phyloP scores from a whole-genome alignment of 257 asterid genomes.

The Solanum chilense region DNA sequence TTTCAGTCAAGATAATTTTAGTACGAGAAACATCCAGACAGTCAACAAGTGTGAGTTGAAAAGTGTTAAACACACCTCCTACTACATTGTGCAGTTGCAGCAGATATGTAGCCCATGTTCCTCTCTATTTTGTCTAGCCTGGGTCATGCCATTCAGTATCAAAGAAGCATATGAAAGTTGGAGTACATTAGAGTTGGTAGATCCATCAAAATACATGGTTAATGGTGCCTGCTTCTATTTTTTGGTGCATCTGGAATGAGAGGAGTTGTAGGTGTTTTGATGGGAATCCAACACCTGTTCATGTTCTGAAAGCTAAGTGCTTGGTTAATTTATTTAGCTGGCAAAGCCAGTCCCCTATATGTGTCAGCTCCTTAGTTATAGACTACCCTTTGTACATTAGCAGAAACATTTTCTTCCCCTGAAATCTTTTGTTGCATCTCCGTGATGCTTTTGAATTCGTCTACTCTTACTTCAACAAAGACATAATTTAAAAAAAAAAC shows the following conservation, averaged over 20 bases:
- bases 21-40: not conserved
- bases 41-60: not conserved
- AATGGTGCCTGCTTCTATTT: not conserved
- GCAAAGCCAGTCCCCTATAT: not conserved
- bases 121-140: not conserved
- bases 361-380: not conserved
- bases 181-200: not conserved
- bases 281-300: not conserved
- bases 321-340: not conserved
- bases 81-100: not conserved
- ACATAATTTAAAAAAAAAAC: not conserved
- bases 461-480: not conserved
- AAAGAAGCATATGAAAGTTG: not conserved
- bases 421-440: not conserved
- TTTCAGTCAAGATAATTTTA: no score
- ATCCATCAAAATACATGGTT: not conserved
- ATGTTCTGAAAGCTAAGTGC: not conserved
- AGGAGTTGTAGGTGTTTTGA: not conserved
- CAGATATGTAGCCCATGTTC: not conserved
- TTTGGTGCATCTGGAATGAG: not conserved
- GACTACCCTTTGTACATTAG: not conserved
- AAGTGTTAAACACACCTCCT: not conserved
- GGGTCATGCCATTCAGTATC: not conserved
- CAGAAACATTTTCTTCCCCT: not conserved
- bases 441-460: not conserved